Evolutionary conservation across 495 filamentous ascomycete genomes (phyloP).

Genomic region (Penicillium coffeae): DNA sequence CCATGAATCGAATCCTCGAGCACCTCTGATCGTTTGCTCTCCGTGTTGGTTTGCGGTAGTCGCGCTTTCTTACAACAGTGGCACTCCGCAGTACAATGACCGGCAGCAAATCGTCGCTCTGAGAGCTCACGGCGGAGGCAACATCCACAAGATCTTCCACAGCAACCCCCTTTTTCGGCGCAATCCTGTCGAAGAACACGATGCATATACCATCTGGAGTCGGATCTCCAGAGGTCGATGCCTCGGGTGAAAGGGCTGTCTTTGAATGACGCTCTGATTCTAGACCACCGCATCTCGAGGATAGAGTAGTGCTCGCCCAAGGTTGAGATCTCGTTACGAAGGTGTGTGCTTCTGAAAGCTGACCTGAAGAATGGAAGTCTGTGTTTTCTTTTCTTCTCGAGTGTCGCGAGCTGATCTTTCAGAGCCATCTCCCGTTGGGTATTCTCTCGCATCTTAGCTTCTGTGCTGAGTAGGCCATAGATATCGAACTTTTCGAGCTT

Average conservation of each 20-base stretch:
- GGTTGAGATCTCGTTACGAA: not conserved
- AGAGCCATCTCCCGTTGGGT: constrained; percentile 5
- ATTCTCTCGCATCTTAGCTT: constrained; percentile 4
- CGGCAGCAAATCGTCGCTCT: not conserved
- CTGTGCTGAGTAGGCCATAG: not conserved
- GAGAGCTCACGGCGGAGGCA: not conserved
- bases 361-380: not conserved
- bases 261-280: not conserved
- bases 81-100: constrained; percentile 8
- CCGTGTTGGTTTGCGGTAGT: not conserved
- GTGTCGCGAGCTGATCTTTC: not conserved
- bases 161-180: constrained; percentile 5
- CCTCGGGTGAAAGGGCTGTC: not conserved
- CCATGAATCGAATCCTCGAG: too few relatives aligned
- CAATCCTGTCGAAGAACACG: constrained; percentile 4
- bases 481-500: not conserved
- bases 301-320: not conserved
- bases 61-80: constrained; percentile 3
- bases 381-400: not conserved
- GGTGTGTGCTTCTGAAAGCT: not conserved
- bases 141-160: constrained; percentile 3
- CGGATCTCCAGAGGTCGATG: constrained; percentile 3
- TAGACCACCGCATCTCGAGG: not conserved
- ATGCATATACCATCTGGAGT: constrained; percentile 7
- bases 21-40: not conserved